Evolutionary conservation across 2,329 filamentous ascomycete genomes (phyloP), one percentile per base, ranked within the genome.

Genomic region (Chalaropsis thielavioides): DNA sequence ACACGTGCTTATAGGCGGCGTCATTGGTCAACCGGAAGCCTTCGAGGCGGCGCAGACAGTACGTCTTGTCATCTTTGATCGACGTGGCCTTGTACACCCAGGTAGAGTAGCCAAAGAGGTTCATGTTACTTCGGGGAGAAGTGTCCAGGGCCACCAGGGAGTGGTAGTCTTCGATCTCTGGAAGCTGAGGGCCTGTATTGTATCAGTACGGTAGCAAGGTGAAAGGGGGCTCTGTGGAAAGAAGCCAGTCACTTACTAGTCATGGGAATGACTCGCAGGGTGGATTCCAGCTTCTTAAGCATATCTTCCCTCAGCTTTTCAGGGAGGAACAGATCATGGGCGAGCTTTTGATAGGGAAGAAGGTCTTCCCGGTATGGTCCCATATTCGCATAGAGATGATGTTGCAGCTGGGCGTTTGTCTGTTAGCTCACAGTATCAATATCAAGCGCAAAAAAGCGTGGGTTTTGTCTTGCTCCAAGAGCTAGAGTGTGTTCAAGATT

Each of bases 21-120:
- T 95, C 92, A 71, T 92, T 95, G 15, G 88, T 94, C 62, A 97
- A 76, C 11, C 90, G 87, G 72, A 91, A 96, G 61, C 90, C 88
- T 85, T 62, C 66, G 13, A 67, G 40, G 17, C 66, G 64, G 68
- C 94, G 83, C 59, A 99, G 78, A 66, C 87, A 90, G 75, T 95
- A 97, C n/a, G 86, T 84, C 69, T 89, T 86, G 11, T 92, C 94
- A 70, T 92, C 92, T 72, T 94, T 94, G 74, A 83, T 87, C 6
- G 90, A 95, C 27, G 87, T 86, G 8, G 92, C 92, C 76, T 97
- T 97, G 78, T 96, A 99, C 0, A 96, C 84, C 90, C 92, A 97
- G 70, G 88, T 96, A 5, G 87, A 84, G 71, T 90, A 95, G 35
- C 91, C 90, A 74, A 96, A 96, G 17, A 88, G 83, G 22, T 31